phyloP scores from a whole-genome alignment of 106 monocot genomes.

The Allium fistulosum region DNA sequence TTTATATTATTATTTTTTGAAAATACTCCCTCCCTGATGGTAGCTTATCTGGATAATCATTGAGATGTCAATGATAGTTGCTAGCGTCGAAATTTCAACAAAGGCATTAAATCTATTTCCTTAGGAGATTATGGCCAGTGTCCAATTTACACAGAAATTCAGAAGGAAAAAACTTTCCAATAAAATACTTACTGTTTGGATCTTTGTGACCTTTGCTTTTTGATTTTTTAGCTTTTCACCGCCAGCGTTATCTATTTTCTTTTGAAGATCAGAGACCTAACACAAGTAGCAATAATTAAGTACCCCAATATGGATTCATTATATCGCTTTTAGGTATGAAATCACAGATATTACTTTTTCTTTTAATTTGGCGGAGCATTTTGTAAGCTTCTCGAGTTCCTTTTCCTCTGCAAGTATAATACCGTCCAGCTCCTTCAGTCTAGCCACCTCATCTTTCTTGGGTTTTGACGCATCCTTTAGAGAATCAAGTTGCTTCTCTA shows the following conservation, averaged over 20 bases:
- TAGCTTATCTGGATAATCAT: too few species aligned
- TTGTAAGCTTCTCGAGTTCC: constrained; percentile 58
- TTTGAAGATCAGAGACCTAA: constrained; percentile 82
- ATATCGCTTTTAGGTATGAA: background rate
- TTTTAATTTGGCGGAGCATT: constrained; percentile 63
- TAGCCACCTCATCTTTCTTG: constrained; percentile 51
- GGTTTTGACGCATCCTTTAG: constrained; percentile 67
- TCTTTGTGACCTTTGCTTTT: constrained; percentile 56
- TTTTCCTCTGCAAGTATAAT: constrained; percentile 46
- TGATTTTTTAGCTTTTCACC: constrained; percentile 86
- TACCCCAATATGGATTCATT: background rate
- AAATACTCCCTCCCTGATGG: too few species aligned
- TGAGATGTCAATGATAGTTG: too few species aligned
- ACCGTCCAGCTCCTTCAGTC: constrained; percentile 58
- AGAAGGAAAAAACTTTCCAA: too few species aligned
- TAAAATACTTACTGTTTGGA: constrained; percentile 69
- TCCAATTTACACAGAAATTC: too few species aligned
- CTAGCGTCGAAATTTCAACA: too few species aligned
- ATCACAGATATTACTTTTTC: constrained; percentile 41
- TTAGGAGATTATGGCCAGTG: too few species aligned
- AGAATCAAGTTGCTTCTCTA: constrained; percentile 62
- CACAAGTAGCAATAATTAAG: constrained; percentile 3
- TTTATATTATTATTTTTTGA: too few species aligned
- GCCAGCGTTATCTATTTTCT: constrained; percentile 87
- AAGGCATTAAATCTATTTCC: too few species aligned